A percentile compares a stretch with the other conserved stretches of the same genome.
These are phyloP conservation scores for Kurtzmaniella quercitrusa DNA, from an alignment of 1,139 yeast species.

Conservation along the genomic window DNA sequence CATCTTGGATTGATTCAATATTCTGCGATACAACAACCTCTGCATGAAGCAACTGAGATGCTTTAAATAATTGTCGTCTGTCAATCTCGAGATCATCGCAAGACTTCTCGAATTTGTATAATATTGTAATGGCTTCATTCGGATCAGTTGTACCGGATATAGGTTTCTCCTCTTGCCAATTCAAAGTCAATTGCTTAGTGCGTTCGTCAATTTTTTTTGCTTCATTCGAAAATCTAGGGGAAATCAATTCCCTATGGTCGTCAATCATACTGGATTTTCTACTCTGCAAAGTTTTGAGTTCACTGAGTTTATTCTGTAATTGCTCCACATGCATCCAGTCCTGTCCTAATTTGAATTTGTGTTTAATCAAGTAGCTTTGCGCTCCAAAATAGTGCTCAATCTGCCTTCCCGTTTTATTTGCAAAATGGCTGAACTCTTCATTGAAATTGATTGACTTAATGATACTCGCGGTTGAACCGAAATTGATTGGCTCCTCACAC, in stretches of 20 bases:
- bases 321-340: conserved; percentile 68
- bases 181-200: conserved; percentile 19
- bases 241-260: conserved; percentile 39
- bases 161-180: conserved; percentile 36
- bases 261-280: conserved; percentile 37
- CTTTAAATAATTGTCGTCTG: conserved; percentile 28
- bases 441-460: conserved; percentile 16
- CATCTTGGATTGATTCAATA: conserved; percentile 37
- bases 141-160: conserved; percentile 40
- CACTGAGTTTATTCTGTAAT: conserved; percentile 46
- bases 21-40: conserved; percentile 26
- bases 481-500: conserved; percentile 13
- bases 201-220: conserved; percentile 34
- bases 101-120: conserved; percentile 40
- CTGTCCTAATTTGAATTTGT: conserved; percentile 45
- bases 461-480: conserved; percentile 15
- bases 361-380: conserved; percentile 42
- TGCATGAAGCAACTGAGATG: conserved; percentile 41
- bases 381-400: conserved; percentile 30
- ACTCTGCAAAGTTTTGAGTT: conserved; percentile 40
- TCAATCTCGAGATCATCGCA: conserved; percentile 17
- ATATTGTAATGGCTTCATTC: conserved; percentile 42
- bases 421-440: conserved; percentile 12
- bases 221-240: conserved; percentile 40
- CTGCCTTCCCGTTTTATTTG: conserved; percentile 24